Evolutionary conservation across 805 yeast genomes (phyloP).

Genomic region (Kuraishia piskuri): DNA sequence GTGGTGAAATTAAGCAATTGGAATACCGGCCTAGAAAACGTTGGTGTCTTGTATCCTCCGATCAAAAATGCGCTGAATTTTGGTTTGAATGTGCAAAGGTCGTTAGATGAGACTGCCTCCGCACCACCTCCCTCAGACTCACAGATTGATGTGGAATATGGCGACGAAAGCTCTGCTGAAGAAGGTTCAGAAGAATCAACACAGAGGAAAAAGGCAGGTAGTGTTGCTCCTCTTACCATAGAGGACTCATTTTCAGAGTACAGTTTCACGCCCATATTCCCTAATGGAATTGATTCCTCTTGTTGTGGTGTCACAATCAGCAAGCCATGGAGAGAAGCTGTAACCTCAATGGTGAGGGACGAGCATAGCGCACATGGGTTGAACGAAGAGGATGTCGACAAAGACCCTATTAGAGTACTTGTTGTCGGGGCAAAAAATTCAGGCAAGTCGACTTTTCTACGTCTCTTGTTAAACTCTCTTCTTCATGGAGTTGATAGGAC

Average conservation of each 20-base stretch:
- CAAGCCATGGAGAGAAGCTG: constrained; percentile 17
- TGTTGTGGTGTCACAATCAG: constrained; percentile 17
- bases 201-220: not conserved
- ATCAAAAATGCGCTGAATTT: constrained; percentile 32
- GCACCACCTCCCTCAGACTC: not conserved
- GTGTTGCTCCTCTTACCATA: not conserved
- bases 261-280: constrained; percentile 29
- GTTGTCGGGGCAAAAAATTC: constrained; percentile 63
- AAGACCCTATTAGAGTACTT: constrained; percentile 19
- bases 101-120: constrained; percentile 6
- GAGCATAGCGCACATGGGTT: constrained; percentile 1
- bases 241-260: constrained; percentile 21
- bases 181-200: not conserved
- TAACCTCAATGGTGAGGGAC: not conserved
- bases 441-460: constrained; percentile 72
- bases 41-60: constrained; percentile 34
- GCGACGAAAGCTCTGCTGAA: not conserved
- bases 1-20: constrained; percentile 29
- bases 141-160: not conserved
- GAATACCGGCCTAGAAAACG: constrained; percentile 34
- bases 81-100: constrained; percentile 10
- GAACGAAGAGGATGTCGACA: not conserved
- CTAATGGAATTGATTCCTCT: constrained; percentile 15
- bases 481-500: constrained; percentile 10
- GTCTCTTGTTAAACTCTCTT: constrained; percentile 42